Evolutionary conservation across 441 rosid genomes (phyloP).

Genomic region (Gossypium trilobum): DNA sequence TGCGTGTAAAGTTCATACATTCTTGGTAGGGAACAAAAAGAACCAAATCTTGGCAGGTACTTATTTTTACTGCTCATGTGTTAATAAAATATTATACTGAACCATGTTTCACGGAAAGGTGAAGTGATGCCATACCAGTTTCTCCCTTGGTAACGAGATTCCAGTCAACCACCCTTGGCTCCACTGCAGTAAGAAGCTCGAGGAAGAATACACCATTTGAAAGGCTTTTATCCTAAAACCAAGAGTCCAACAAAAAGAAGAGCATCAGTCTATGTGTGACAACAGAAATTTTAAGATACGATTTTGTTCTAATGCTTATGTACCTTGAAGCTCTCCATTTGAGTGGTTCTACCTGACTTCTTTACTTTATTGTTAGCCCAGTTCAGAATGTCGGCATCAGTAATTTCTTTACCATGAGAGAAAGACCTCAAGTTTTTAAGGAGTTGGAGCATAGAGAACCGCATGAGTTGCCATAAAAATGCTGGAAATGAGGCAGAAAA

Average conservation of each 20-base stretch:
- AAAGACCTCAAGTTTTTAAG: constrained; percentile 73
- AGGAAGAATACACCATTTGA: constrained; percentile 79
- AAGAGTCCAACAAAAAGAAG: constrained; percentile 13
- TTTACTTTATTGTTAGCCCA: constrained; percentile 88
- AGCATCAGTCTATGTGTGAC: background rate
- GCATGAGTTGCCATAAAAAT: constrained; percentile 84
- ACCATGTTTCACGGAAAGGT: background rate
- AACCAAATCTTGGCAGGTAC: background rate
- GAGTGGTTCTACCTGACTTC: constrained; percentile 55
- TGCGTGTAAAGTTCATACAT: background rate
- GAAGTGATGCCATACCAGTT: constrained; percentile 39
- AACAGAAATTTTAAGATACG: background rate
- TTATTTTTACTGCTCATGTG: background rate
- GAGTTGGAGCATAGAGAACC: constrained; percentile 90
- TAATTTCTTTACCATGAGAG: constrained; percentile 80
- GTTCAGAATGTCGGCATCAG: constrained; percentile 65
- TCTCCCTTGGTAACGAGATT: constrained; percentile 76
- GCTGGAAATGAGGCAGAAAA: constrained; percentile 37
- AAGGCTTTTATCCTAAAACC: constrained; percentile 64
- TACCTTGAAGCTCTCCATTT: constrained; percentile 84
- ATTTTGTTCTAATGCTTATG: constrained; percentile 15
- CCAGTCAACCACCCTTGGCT: constrained; percentile 95
- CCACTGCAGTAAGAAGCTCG: constrained; percentile 77
- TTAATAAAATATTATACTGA: background rate
- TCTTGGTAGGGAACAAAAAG: constrained; percentile 5